Conservation (phyloP, 345 rosid species). For the Bruguiera gymnorhiza region DNA sequence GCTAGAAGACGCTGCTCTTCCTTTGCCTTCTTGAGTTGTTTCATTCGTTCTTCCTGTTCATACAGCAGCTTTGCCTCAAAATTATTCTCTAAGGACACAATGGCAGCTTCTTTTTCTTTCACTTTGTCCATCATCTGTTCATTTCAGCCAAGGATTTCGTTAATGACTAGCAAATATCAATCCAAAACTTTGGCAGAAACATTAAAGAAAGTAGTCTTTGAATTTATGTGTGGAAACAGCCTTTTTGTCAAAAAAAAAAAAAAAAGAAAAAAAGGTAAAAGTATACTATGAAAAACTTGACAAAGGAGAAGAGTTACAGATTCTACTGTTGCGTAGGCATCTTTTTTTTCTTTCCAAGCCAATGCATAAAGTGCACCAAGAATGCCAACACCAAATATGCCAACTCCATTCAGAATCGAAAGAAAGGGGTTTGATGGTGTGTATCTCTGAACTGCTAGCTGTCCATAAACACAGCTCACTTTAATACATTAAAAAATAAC, state of each 20-base stretch:
- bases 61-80: conserved; percentile 52
- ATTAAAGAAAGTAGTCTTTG: neutral
- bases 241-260: neutral
- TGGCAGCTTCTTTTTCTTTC: conserved; percentile 63
- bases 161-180: neutral
- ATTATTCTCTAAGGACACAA: conserved; percentile 48
- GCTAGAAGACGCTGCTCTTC: conserved; percentile 54
- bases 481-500: conserved; percentile 9
- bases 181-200: neutral
- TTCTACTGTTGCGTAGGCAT: conserved; percentile 51
- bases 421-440: conserved; percentile 53
- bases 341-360: conserved; percentile 55
- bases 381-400: conserved; percentile 64
- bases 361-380: conserved; percentile 87
- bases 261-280: neutral
- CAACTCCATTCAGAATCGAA: conserved; percentile 71
- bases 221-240: neutral
- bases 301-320: conserved; percentile 47
- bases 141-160: conserved; percentile 20
- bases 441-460: conserved; percentile 41
- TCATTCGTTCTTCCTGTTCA: conserved; percentile 58
- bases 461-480: conserved; percentile 21
- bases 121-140: conserved; percentile 61
- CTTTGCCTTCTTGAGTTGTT: conserved; percentile 45
- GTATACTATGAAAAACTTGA: neutral